Evolutionary conservation across 345 rosid genomes (phyloP).

Genomic region (Arabidopsis thaliana): TAIR10.1 NC_003070.9:28128001-28128500

Average conservation of each 20-base stretch:
- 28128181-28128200: slow-evolving; percentile 17
- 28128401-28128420: slow-evolving; percentile 1
- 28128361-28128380: slow-evolving; percentile 24
- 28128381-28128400: slow-evolving; percentile 22
- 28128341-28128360: slow-evolving; percentile 11
- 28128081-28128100: slow-evolving; percentile 56
- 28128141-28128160: slow-evolving; percentile 50
- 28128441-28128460: background rate
- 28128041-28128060: slow-evolving; percentile 51
- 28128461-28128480: background rate
- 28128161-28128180: slow-evolving; percentile 48
- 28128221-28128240: slow-evolving; percentile 8
- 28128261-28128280: slow-evolving; percentile 40
- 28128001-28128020: slow-evolving; percentile 26
- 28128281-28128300: background rate
- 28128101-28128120: slow-evolving; percentile 53
- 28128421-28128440: background rate
- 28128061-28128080: slow-evolving; percentile 54
- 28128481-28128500: background rate
- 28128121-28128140: slow-evolving; percentile 50
- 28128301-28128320: background rate
- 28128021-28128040: slow-evolving; percentile 36
- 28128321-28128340: background rate
- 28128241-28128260: slow-evolving; percentile 42
- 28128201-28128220: slow-evolving; percentile 37